These are phyloP conservation scores for Dactylellina parvicollis DNA, from an alignment of 2,329 filamentous ascomycete species.

Conservation along the genomic window DNA sequence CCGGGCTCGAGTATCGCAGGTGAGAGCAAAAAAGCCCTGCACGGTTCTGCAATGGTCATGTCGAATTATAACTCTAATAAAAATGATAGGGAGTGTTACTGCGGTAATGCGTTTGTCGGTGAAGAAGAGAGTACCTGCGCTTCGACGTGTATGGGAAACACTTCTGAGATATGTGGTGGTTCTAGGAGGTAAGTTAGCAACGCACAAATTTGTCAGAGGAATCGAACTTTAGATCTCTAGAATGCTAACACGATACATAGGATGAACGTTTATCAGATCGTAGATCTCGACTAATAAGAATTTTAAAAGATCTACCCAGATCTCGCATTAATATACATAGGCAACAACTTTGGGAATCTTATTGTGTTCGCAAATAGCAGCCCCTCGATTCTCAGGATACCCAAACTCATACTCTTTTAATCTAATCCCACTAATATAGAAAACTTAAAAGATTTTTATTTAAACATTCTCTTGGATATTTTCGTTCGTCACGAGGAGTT, in stretches of 20 bases:
- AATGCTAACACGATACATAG: slow-evolving; percentile 13
- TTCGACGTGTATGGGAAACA: slow-evolving; percentile 28
- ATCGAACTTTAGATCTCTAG: background rate
- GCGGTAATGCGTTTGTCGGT: slow-evolving; percentile 19
- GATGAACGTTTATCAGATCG: slow-evolving; percentile 39
- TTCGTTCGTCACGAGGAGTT: too few species aligned
- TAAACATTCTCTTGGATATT: too few species aligned
- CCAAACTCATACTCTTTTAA: too few species aligned
- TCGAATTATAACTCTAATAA: background rate
- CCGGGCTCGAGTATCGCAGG: slow-evolving; percentile 28
- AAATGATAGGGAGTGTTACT: slow-evolving; percentile 31
- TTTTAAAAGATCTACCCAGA: too few species aligned
- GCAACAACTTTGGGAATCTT: too few species aligned
- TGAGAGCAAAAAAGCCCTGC: background rate
- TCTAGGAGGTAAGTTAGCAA: slow-evolving; percentile 13
- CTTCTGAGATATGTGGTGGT: slow-evolving; percentile 35
- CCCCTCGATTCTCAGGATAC: too few species aligned
- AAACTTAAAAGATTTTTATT: too few species aligned
- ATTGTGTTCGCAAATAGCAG: too few species aligned
- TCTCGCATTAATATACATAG: too few species aligned
- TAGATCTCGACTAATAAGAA: background rate
- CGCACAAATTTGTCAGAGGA: background rate
- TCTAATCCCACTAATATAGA: too few species aligned
- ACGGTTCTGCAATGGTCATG: too few species aligned
- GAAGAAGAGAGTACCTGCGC: slow-evolving; percentile 1